These are phyloP conservation scores for Stipa capillata DNA, from an alignment of 176 grass and related monocot genomes.

Conservation along the genomic window DNA sequence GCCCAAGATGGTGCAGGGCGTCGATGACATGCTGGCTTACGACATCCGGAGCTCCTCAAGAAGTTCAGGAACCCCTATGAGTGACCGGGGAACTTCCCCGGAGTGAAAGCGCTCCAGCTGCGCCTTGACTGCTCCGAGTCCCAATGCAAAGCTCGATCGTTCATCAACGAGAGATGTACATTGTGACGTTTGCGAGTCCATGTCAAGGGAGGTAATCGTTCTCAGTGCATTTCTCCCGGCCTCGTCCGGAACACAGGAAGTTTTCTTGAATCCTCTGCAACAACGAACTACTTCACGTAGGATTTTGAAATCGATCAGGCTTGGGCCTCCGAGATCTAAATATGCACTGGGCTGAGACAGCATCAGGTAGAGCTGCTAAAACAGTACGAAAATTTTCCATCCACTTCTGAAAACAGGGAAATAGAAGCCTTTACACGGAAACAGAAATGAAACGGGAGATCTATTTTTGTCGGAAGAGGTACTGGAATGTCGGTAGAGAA, in stretches of 20 bases:
- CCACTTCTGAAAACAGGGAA: too few relatives aligned
- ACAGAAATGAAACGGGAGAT: too few relatives aligned
- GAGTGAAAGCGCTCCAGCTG: not conserved
- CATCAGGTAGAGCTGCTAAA: too few relatives aligned
- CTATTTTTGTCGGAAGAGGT: too few relatives aligned
- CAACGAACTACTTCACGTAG: too few relatives aligned
- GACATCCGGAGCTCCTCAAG: conserved; percentile 79
- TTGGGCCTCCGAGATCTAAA: not conserved
- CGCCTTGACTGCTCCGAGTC: not conserved
- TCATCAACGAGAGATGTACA: not conserved
- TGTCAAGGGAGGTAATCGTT: not conserved
- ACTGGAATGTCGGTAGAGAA: too few relatives aligned
- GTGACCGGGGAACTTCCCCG: not conserved
- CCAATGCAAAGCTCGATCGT: not conserved
- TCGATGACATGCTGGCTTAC: conserved; percentile 74
- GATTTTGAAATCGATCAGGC: not conserved
- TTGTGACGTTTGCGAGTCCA: too few relatives aligned
- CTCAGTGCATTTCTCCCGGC: not conserved
- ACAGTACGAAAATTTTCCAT: too few relatives aligned
- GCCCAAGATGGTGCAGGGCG: conserved; percentile 67
- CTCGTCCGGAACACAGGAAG: too few relatives aligned
- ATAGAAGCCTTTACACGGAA: too few relatives aligned
- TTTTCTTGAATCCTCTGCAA: too few relatives aligned
- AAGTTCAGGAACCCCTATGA: conserved; percentile 87
- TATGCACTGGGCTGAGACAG: not conserved